Evolutionary conservation across 306 rosid genomes (phyloP).

Genomic region (Quercus engelmannii): DNA sequence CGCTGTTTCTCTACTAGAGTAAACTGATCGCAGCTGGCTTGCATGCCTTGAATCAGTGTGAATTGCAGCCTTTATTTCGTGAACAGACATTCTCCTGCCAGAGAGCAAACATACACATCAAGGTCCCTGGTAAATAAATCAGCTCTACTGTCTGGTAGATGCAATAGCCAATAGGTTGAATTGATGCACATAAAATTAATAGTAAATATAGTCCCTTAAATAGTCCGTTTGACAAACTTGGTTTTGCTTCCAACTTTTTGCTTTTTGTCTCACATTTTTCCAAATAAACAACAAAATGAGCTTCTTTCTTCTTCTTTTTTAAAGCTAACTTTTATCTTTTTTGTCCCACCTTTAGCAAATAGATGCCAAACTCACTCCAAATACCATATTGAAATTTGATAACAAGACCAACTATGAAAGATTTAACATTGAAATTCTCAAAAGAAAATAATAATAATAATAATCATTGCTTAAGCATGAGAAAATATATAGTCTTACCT

Average conservation of each 20-base stretch:
- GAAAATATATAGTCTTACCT: slow-evolving; percentile 44
- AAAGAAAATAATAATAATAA: background rate
- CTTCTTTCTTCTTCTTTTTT: too few relatives aligned
- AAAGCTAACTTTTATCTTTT: too few relatives aligned
- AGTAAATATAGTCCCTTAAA: background rate
- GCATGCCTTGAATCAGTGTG: slow-evolving; percentile 91
- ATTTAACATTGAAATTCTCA: background rate
- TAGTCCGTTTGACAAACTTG: too few relatives aligned
- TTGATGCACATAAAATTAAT: background rate
- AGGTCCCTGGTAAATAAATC: background rate
- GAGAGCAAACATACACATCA: background rate
- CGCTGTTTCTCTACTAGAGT: slow-evolving; percentile 59
- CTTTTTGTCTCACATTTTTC: too few relatives aligned
- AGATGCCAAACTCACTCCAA: background rate
- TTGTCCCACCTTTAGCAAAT: too few relatives aligned
- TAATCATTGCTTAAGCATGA: background rate
- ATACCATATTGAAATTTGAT: background rate
- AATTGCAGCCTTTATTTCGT: slow-evolving; percentile 79
- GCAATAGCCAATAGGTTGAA: slow-evolving; percentile 3
- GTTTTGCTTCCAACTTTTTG: too few relatives aligned
- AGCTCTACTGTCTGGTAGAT: background rate
- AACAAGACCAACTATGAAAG: background rate
- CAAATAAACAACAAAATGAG: too few relatives aligned
- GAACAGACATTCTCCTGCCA: slow-evolving; percentile 76
- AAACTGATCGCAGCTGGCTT: slow-evolving; percentile 75